phyloP scores from a whole-genome alignment of 176 grass and related monocot genomes.

The Avena sativa region DNA sequence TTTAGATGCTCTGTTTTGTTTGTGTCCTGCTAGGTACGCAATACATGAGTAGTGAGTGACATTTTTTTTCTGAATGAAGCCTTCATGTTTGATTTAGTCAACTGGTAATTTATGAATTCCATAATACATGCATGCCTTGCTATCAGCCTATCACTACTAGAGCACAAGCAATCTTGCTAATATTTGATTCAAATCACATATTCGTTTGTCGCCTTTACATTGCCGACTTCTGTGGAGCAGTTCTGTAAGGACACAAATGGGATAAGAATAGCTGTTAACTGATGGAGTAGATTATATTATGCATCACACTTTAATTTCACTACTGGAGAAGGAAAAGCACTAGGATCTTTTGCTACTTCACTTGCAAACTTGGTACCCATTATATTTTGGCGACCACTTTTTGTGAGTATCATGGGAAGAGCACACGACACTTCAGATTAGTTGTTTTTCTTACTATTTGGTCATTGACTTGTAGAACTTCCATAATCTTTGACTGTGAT shows the following conservation, averaged over 20 bases:
- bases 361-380: not conserved
- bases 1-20: constrained; percentile 18
- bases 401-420: constrained; percentile 28
- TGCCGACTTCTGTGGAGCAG: not conserved
- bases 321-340: not conserved
- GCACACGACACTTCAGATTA: constrained; percentile 10
- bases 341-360: not conserved
- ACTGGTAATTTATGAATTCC: not conserved
- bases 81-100: not conserved
- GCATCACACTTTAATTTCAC: too few relatives aligned
- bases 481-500: not conserved
- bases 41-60: not conserved
- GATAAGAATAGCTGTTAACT: not conserved
- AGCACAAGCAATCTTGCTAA: not conserved
- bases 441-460: constrained; percentile 7
- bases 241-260: not conserved
- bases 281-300: not conserved
- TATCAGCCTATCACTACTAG: not conserved
- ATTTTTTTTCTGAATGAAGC: not conserved
- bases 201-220: not conserved
- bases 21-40: not conserved
- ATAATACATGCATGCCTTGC: not conserved
- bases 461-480: constrained; percentile 15
- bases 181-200: not conserved
- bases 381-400: not conserved